These are phyloP conservation scores for Raffaelea albimanens DNA, from an alignment of 2,329 filamentous ascomycete genomes.

Conservation along the genomic window DNA sequence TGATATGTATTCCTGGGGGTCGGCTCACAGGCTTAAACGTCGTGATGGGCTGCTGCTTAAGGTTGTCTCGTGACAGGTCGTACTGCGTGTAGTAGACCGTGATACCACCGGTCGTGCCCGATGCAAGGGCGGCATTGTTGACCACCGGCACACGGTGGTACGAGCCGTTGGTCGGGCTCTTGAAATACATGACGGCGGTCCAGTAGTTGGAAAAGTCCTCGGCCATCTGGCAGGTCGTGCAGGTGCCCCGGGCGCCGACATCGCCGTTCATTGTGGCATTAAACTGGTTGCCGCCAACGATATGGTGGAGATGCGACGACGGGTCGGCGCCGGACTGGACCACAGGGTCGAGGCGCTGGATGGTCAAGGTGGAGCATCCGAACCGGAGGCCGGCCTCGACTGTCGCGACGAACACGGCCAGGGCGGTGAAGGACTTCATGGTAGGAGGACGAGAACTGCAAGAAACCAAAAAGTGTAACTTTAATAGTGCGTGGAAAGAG, in stretches of 20 bases:
- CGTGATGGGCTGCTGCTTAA: conserved; percentile 9
- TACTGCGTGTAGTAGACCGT: conserved; percentile 12
- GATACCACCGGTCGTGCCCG: conserved; percentile 11
- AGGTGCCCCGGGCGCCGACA: conserved; percentile 8
- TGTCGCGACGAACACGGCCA: conserved; percentile 16
- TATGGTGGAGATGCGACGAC: conserved; percentile 13
- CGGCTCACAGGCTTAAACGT: conserved; percentile 10
- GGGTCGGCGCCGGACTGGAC: conserved; percentile 11
- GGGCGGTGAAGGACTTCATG: conserved; percentile 20
- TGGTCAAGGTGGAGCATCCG: conserved; percentile 24
- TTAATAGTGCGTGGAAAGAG: too few relatives aligned
- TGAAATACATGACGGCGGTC: conserved; percentile 13
- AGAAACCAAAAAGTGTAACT: too few relatives aligned
- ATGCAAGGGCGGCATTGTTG: conserved; percentile 10
- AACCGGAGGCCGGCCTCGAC: conserved; percentile 26
- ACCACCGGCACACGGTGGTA: conserved; percentile 11
- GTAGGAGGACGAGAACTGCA: too few relatives aligned
- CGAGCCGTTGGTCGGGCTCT: conserved; percentile 9
- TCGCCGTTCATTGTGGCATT: conserved; percentile 17
- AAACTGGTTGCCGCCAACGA: conserved; percentile 18
- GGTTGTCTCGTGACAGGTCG: conserved; percentile 8
- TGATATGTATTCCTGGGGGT: not conserved
- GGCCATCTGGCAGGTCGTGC: conserved; percentile 12
- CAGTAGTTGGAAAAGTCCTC: conserved; percentile 27
- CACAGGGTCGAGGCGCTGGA: conserved; percentile 18